phyloP scores from a whole-genome alignment of 768 basidiomycete genomes.

The Trametes punicea region DNA sequence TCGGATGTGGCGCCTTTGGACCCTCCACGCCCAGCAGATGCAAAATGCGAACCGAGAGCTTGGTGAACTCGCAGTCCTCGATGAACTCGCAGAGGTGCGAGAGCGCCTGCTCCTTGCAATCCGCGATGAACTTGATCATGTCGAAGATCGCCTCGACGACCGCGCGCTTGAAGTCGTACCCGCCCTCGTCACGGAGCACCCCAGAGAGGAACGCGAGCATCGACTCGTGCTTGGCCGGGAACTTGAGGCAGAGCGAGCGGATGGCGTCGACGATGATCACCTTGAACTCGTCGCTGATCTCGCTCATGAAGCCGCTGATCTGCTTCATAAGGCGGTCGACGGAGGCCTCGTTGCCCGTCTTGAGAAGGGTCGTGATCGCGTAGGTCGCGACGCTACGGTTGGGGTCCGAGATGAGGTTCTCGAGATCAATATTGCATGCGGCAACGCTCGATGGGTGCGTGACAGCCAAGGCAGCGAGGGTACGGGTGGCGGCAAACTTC shows the following conservation, averaged over 20 bases:
- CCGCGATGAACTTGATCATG: constrained; percentile 97
- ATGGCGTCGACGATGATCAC: constrained; percentile 99
- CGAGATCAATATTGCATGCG: constrained; percentile 92
- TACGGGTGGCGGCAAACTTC: constrained; percentile 97
- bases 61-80: constrained; percentile 99
- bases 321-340: constrained; percentile 99
- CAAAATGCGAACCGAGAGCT: constrained; percentile 94
- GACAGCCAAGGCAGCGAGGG: constrained; percentile 84
- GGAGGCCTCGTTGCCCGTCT: constrained; percentile 99
- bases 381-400: constrained; percentile 98
- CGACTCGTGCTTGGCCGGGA: constrained; percentile 92
- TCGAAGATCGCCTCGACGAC: constrained; percentile 99
- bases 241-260: constrained; percentile 97
- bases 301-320: constrained; percentile 97
- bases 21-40: constrained; percentile 95
- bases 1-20: constrained; percentile 92
- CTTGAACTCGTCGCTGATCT: constrained; percentile 99
- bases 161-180: constrained; percentile 98
- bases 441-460: constrained; percentile 85
- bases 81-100: constrained; percentile 99
- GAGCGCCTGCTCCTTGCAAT: constrained; percentile 95
- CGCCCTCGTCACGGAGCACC: constrained; percentile 95
- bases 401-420: constrained; percentile 91
- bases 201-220: constrained; percentile 98
- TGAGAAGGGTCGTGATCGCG: constrained; percentile 96